These are phyloP conservation scores for Hirschioporus abietinus DNA, from an alignment of 768 basidiomycete genomes.

Conservation along the genomic window DNA sequence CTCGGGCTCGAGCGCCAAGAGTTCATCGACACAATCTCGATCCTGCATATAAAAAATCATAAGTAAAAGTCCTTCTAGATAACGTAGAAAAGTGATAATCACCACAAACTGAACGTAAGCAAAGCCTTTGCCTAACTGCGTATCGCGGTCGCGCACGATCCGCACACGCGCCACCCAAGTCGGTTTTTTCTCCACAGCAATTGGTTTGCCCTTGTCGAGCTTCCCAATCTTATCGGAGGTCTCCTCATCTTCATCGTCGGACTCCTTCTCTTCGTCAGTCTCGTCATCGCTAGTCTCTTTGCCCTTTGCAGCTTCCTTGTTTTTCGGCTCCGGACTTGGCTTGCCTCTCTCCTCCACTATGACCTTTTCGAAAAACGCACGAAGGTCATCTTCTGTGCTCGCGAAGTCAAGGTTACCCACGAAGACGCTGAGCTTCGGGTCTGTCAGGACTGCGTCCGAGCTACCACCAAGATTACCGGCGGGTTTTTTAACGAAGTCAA, in stretches of 20 bases:
- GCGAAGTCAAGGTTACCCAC: conserved; percentile 93
- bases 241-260: conserved; percentile 21
- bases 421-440: conserved; percentile 82
- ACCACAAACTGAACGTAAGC: conserved; percentile 88
- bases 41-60: conserved; percentile 45
- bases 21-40: conserved; percentile 85
- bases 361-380: conserved; percentile 80
- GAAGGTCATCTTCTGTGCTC: conserved; percentile 83
- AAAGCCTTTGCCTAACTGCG: conserved; percentile 93
- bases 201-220: neutral
- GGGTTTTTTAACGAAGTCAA: conserved; percentile 56
- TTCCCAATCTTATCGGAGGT: conserved; percentile 18
- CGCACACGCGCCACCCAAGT: conserved; percentile 83
- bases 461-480: conserved; percentile 21
- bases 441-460: conserved; percentile 28
- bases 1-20: conserved; percentile 70
- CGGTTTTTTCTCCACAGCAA: conserved; percentile 24
- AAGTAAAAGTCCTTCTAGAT: neutral
- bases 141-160: conserved; percentile 83
- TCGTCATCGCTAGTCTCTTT: neutral
- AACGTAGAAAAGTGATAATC: conserved; percentile 24
- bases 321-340: conserved; percentile 24
- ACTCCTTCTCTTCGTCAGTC: neutral
- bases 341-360: conserved; percentile 66
- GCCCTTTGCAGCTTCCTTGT: neutral